Base-by-base conservation (phyloP, 2,329 filamentous ascomycete genomes). In the Lasiodiplodia sp. region DNA sequence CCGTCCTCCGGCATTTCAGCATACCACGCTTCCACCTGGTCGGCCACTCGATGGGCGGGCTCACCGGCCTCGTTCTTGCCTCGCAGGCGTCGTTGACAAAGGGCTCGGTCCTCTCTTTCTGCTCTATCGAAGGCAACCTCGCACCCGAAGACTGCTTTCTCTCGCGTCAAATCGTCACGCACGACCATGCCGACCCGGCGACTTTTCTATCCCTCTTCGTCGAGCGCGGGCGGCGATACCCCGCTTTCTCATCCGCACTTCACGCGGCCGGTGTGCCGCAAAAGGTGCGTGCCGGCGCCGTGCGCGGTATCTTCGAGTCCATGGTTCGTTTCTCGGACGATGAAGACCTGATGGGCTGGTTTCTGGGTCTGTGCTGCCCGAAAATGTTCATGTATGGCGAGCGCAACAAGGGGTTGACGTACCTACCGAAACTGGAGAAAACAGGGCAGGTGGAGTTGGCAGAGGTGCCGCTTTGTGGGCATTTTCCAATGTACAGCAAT, bases 401-500 rank as follows among this genome's bases (percentile, higher is more conserved):
- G 60, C 40, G 49, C 25, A 69, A 66, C 34, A 16, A 23, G 16
- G n/a, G 25, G 34, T 38, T 65, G 60, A 49, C 49, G 21, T 69
- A 69, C n/a, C 49, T 69, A 60, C 8, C 11, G 6, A 28, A 5
- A 28, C 18, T 69, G 60, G 28, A 37, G 10, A 49, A 69, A 2
- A 68, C 57, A 3, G 57, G 16, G 1, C 70, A 28, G 2, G 71
- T 75, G 1, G 69, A 76, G 16, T 14, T 76, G 51, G 71, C 71
- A 0, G 70, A 76, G 66, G 72, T 76, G 23, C 69, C 71, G 0
- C n/a, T 55, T 6, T 66, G 67, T 4, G 74, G 73, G 1, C 74
- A 76, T 60, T 76, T 76, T 49, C 69, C 71, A 0, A 76, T 75
- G 74, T 76, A 76, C 25, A 72, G 71, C 4, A 76, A 76, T 47